Evolutionary conservation across 345 rosid genomes (phyloP).

Genomic region (Melaleuca alternifolia): DNA sequence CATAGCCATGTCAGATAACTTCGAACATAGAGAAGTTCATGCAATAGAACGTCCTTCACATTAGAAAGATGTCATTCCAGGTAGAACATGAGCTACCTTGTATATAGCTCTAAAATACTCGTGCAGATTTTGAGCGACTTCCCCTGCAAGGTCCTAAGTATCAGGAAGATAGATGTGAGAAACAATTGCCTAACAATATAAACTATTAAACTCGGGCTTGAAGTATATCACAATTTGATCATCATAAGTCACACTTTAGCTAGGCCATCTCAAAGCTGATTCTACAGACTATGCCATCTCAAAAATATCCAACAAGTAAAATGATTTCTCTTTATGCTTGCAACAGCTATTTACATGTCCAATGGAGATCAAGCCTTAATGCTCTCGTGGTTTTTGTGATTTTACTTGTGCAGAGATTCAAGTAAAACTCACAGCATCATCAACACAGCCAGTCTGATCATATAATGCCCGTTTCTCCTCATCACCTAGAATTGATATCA

Average conservation of each 20-base stretch:
- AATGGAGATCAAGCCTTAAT: background rate
- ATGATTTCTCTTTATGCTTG: background rate
- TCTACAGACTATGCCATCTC: background rate
- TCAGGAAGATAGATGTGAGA: background rate
- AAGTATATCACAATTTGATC: background rate
- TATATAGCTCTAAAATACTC: conserved; percentile 58
- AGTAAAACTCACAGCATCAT: conserved; percentile 69
- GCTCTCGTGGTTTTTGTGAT: background rate
- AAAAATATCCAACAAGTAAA: background rate
- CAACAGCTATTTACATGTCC: background rate
- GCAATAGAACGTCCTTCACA: background rate
- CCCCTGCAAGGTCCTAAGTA: conserved; percentile 70
- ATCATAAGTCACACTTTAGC: background rate
- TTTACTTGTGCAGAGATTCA: background rate
- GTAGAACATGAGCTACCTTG: conserved; percentile 17
- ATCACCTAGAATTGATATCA: conserved; percentile 82
- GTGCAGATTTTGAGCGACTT: conserved; percentile 60
- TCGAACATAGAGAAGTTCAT: background rate
- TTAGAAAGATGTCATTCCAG: background rate
- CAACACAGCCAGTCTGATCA: conserved; percentile 83
- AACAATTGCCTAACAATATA: background rate
- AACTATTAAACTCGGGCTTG: background rate
- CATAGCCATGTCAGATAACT: background rate
- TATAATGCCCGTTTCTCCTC: conserved; percentile 73
- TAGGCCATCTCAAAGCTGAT: background rate